Evolutionary conservation across 2,329 filamentous ascomycete species (phyloP), one percentile per base, ranked within the genome.

Genomic region (Hypoxylon sp.): DNA sequence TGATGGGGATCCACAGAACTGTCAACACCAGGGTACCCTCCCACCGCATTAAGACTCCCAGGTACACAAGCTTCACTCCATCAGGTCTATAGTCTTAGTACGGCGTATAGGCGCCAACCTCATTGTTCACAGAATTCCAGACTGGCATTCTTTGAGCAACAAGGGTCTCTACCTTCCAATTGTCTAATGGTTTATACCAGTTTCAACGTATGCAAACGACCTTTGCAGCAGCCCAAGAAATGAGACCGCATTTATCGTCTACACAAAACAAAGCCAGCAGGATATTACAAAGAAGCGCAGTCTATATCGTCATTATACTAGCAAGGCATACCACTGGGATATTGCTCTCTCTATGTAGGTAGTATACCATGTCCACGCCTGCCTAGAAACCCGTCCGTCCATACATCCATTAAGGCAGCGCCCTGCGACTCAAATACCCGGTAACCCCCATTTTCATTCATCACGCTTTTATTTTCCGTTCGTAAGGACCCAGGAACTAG

Each of bases 401-500:
- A 50, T n/a, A 12, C 24, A 40, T 50, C 48, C 61, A 54, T 50
- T 49, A 59, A 40, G 22, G 8, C 44, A 54, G 36, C 44, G 16
- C 49, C 33, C 24, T 38, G n/a, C 48, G 30, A 28, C 54, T 12
- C 14, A n/a, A n/a, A 28, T 32, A 48, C 38, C 49, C 42, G 16
- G 12, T 32, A n/a, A 22, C 36, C 56, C 40, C 16, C 42, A 48
- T 53, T 45, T 48, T 46, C 52, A 40, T 51, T 52, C 36, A 38
- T 50, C 48, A 49, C 30, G 11, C 42, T 32, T 26, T 52, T 64
- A 67, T 51, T 66, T 71, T 18, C 61, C 67, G 22, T 64, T 57
- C 14, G 62, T 61, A 32, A 72, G 53, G 14, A 54, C 53, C 75
- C 75, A 84, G 44, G 75, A 78, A 48, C 76, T 76, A 24, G 83